Evolutionary conservation across 768 basidiomycete genomes (phyloP), one percentile per base, ranked within the genome.

Genomic region (Termitomyces sp.): DNA sequence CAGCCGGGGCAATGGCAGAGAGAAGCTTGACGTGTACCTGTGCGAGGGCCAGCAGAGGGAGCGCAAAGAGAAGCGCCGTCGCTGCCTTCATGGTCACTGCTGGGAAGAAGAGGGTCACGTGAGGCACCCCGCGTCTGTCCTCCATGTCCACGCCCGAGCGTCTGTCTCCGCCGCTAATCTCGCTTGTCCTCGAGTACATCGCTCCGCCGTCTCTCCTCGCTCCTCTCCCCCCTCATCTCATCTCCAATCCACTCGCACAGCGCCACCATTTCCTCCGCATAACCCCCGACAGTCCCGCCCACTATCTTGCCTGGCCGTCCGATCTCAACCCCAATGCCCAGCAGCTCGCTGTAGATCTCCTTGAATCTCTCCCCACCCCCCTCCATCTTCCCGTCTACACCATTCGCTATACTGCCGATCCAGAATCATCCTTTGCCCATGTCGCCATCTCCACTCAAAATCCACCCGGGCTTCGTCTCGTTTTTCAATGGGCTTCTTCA

Each of bases 231-330:
- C 72, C 76, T 0, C 79, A 86, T 66, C 76, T 90, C 46, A 62
- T 90, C 56, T 89, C 87, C 1, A 68, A 68, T 5, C 73, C 82
- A 19, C 80, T 89, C 32, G 73, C 75, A 3, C 83, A 88, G 67
- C 77, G 89, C 37, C 88, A 89, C 66, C 80, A 75, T 63, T 86
- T 87, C 69, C 82, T 91, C 46, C 64, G 71, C 19, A 72, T 90
- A 56, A 68, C 77, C 27, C 75, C 81, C 9, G 73, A 81, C 25
- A 70, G 81, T 61, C 73, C 81, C 9, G 60, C 69, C 34, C 74
- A 80, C 3, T 91, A 91, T 67, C 75, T 91, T 44, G 80, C 80
- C 62, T 91, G 89, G 89, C 86, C 89, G 10, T 75, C 79, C 44
- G 62, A 68, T 41, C 35, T 62, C 62, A 65, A 67, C 17, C 43